Evolutionary conservation across 2,329 filamentous ascomycete species (phyloP).

Genomic region (Cercospora zeina): DNA sequence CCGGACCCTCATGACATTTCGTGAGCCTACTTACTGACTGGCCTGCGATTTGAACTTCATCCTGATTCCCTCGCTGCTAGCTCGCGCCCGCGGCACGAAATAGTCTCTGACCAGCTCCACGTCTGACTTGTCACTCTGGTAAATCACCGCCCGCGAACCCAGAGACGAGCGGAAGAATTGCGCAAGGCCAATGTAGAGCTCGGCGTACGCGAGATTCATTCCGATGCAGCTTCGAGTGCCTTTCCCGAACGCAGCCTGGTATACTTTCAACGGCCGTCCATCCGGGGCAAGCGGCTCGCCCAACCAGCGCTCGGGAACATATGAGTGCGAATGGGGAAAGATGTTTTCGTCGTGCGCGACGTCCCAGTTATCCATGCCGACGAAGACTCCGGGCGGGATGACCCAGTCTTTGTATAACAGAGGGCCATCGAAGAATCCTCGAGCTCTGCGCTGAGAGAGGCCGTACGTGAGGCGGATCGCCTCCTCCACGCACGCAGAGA

Average conservation of each 20-base stretch:
- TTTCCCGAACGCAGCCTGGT: constrained; percentile 20
- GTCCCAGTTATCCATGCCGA: constrained; percentile 25
- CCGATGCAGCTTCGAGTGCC: constrained; percentile 23
- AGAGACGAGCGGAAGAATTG: constrained; percentile 19
- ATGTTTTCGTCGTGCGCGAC: constrained; percentile 22
- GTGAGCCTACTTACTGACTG: not conserved
- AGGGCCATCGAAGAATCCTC: constrained; percentile 19
- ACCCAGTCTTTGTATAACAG: constrained; percentile 23
- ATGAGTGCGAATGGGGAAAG: constrained; percentile 24
- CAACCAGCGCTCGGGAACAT: constrained; percentile 25
- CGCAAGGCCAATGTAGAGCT: constrained; percentile 19
- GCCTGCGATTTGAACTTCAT: not conserved
- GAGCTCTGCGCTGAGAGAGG: constrained; percentile 21
- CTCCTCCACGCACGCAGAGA: constrained; percentile 24
- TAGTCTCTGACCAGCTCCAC: constrained; percentile 15
- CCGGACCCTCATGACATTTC: not conserved
- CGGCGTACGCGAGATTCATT: constrained; percentile 21
- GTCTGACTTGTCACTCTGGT: constrained; percentile 15
- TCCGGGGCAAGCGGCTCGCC: constrained; percentile 17
- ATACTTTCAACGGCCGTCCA: constrained; percentile 19
- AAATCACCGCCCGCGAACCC: constrained; percentile 4
- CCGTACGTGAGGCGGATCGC: constrained; percentile 30
- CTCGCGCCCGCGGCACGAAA: constrained; percentile 4
- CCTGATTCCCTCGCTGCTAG: constrained; percentile 5
- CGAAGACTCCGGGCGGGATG: constrained; percentile 22